phyloP scores from a whole-genome alignment of 2,329 filamentous ascomycete species.

The Nigrograna mackinnonii region DNA sequence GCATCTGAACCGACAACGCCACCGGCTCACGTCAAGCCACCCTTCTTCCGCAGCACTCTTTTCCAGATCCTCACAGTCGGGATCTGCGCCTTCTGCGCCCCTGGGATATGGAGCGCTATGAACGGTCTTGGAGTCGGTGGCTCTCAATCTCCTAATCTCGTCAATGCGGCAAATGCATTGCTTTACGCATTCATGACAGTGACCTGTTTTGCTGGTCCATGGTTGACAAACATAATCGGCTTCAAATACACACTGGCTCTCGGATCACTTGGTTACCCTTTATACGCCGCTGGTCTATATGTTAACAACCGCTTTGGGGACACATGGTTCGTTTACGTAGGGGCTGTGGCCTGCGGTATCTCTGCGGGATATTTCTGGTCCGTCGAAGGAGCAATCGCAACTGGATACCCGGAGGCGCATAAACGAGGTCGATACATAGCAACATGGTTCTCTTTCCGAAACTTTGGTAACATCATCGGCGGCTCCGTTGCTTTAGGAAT shows the following conservation, averaged over 20 bases:
- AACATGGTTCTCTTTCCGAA: constrained; percentile 57
- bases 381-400: constrained; percentile 38
- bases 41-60: constrained; percentile 13
- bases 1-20: not conserved
- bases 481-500: constrained; percentile 54
- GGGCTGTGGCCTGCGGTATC: constrained; percentile 22
- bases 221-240: constrained; percentile 49
- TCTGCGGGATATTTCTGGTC: constrained; percentile 43
- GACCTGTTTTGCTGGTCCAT: constrained; percentile 46
- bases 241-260: constrained; percentile 29
- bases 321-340: constrained; percentile 24
- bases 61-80: constrained; percentile 20
- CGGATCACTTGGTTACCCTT: constrained; percentile 18
- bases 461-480: constrained; percentile 57
- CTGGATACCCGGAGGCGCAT: constrained; percentile 47
- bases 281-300: constrained; percentile 20
- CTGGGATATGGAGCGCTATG: constrained; percentile 44
- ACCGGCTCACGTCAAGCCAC: constrained; percentile 1
- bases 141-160: constrained; percentile 45
- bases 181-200: constrained; percentile 51
- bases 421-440: constrained; percentile 46
- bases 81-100: constrained; percentile 15
- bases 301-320: constrained; percentile 18
- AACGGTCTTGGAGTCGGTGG: constrained; percentile 49
- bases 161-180: constrained; percentile 52